Evolutionary conservation across 1,139 yeast species (phyloP), one percentile per base, ranked within the genome.

Genomic region (Nakaseomyces nivariensis): DNA sequence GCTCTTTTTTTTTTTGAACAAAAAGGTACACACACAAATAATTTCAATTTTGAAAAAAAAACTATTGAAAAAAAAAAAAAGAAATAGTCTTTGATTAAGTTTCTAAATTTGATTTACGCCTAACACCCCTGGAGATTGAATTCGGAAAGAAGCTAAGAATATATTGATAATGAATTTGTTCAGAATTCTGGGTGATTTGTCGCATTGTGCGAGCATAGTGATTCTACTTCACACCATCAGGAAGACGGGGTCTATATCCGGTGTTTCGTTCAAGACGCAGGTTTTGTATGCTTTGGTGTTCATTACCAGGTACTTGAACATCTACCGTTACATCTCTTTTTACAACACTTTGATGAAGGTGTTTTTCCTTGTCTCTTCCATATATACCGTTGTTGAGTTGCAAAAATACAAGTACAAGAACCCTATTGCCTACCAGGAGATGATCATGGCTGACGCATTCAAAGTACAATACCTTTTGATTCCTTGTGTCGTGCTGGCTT

Each of bases 211-310:
- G 41, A 83, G 95, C 61, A 85, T 87, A 54, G 72, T 86, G 53
- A 76, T 92, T 53, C 74, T 92, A 56, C 73, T 90, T 49, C 82
- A 79, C 53, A 80, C 89, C 48, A 87, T 92, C 60, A 79, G 74
- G 53, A 66, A 70, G 26, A 77, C 85, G 52, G 73, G 74, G 57
- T 82, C 95, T 10, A 82, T 85, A 50, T 78, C 81, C 43, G 98
- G 98, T 37, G 78, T 92, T 50, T 89, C 97, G 4, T 72, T 88
- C 66, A 90, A 90, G 70, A 87, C 97, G 0, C 97, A 92, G 65
- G 72, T 78, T 1, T 71, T 92, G 46, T 92, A 92, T 64, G 81
- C 79, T 37, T 55, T 85, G 46, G 97, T 92, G 22, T 90, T 81
- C 62, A 65, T 83, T 45, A 78, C 95, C 24, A 78, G 98, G 58